Conservation (phyloP, 2,329 filamentous ascomycete species). For the Colletotrichum plurivorum region DNA sequence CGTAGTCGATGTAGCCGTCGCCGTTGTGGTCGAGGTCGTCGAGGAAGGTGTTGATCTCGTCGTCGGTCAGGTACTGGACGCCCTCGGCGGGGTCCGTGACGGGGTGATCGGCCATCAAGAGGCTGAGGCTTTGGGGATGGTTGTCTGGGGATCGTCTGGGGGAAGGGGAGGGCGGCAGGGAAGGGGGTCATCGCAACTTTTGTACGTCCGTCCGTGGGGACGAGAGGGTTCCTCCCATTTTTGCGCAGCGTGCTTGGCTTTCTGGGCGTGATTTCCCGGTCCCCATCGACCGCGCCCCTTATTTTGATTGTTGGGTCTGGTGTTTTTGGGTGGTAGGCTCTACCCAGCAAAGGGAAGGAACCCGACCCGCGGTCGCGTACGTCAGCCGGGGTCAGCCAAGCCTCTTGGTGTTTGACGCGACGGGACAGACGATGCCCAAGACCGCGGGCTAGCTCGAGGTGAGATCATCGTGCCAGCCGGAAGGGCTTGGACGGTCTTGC, state of each 20-base stretch:
- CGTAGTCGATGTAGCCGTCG: conserved; percentile 66
- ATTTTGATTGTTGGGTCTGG: conserved; percentile 13
- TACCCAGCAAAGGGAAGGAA: background rate
- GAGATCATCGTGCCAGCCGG: conserved; percentile 11
- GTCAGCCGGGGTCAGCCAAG: conserved; percentile 37
- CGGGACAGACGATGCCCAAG: background rate
- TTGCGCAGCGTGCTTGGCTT: conserved; percentile 23
- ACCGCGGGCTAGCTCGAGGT: background rate
- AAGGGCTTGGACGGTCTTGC: background rate
- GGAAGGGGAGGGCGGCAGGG: background rate
- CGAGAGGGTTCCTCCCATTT: conserved; percentile 5
- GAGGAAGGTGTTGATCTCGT: conserved; percentile 67
- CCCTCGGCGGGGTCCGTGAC: conserved; percentile 44
- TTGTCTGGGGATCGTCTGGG: background rate
- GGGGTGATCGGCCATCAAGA: conserved; percentile 45
- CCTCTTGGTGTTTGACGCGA: conserved; percentile 34
- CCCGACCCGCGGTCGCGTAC: conserved; percentile 25
- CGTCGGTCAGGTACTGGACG: conserved; percentile 56
- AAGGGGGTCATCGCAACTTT: background rate
- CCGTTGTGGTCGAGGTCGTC: conserved; percentile 66
- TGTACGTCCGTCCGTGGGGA: background rate
- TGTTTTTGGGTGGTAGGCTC: background rate
- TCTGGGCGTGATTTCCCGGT: conserved; percentile 28
- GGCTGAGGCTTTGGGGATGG: background rate
- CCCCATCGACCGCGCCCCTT: background rate